A percentile compares a stretch with the other conserved stretches of the same genome.
Conservation (phyloP, 805 yeast genomes). For the Candida vartiovaarae region DNA sequence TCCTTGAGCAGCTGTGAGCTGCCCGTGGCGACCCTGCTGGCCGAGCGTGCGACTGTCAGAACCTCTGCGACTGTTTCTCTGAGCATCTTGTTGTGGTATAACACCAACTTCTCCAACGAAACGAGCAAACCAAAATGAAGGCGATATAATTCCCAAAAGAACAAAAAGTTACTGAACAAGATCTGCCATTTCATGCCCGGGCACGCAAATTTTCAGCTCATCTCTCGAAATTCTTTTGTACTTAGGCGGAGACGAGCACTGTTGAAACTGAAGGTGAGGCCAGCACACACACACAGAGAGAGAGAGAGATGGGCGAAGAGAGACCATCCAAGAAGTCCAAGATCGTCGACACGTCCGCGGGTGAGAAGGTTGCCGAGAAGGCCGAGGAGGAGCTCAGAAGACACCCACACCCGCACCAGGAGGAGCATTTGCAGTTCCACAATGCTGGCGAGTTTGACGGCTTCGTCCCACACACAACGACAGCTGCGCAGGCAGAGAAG, state of each 20-base stretch:
- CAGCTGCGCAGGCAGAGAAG: conserved; percentile 51
- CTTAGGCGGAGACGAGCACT: background rate
- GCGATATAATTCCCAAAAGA: too few species aligned
- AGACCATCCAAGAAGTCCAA: conserved; percentile 45
- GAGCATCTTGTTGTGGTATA: background rate
- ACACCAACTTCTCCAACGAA: too few species aligned
- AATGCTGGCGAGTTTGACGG: conserved; percentile 60
- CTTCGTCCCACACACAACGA: conserved; percentile 53
- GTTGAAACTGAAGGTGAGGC: too few species aligned
- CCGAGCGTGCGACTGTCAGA: conserved; percentile 14
- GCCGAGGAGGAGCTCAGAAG: conserved; percentile 47
- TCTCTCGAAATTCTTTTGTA: background rate
- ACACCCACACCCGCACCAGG: conserved; percentile 39
- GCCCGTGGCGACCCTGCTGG: conserved; percentile 11
- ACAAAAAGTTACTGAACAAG: too few species aligned
- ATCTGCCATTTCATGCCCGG: conserved; percentile 1
- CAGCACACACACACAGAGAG: background rate
- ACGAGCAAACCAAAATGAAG: too few species aligned
- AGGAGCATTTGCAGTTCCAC: conserved; percentile 40
- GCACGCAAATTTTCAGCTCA: conserved; percentile 6
- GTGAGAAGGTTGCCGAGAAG: conserved; percentile 60
- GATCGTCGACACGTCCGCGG: conserved; percentile 42
- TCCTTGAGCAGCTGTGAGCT: conserved; percentile 5
- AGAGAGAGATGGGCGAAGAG: conserved; percentile 8
- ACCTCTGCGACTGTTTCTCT: conserved; percentile 12